Evolutionary conservation across 1,139 yeast species (phyloP).

Genomic region (Suhomyces anneliseae): DNA sequence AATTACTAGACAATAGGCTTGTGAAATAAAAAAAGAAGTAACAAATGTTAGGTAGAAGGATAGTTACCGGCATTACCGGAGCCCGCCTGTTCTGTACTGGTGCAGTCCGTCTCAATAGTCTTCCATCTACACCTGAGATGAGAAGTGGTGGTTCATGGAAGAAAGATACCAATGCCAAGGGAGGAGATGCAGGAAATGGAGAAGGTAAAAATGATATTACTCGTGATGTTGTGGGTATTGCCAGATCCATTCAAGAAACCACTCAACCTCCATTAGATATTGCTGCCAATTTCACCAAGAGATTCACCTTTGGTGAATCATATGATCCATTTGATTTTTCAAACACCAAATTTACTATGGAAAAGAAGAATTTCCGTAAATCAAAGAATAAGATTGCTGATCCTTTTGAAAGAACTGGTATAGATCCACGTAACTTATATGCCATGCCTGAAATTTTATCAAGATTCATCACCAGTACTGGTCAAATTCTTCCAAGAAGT

Average conservation of each 20-base stretch:
- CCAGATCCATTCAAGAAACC: constrained; percentile 30
- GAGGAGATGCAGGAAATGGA: neutral
- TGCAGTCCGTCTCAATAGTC: constrained; percentile 9
- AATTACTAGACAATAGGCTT: too few relatives aligned
- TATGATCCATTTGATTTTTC: constrained; percentile 81
- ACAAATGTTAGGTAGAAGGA: constrained; percentile 3
- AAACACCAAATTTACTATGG: constrained; percentile 49
- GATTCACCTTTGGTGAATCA: constrained; percentile 44
- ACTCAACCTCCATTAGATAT: constrained; percentile 26
- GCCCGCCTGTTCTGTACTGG: constrained; percentile 7
- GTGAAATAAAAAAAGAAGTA: too few relatives aligned
- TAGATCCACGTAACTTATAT: constrained; percentile 65
- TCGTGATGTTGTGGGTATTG: constrained; percentile 29
- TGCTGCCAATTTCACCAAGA: constrained; percentile 37
- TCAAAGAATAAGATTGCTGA: constrained; percentile 23
- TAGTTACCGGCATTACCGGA: neutral
- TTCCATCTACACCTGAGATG: constrained; percentile 37
- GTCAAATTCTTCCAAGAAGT: constrained; percentile 65
- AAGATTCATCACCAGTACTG: constrained; percentile 57
- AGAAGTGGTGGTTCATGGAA: constrained; percentile 32
- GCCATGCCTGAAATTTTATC: constrained; percentile 65
- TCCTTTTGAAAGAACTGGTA: constrained; percentile 54
- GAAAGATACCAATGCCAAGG: constrained; percentile 14
- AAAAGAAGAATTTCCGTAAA: constrained; percentile 24
- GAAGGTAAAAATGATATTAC: constrained; percentile 24